phyloP scores from a whole-genome alignment of 2,329 filamentous ascomycete genomes.

The Fusarium sterilihyphosum region DNA sequence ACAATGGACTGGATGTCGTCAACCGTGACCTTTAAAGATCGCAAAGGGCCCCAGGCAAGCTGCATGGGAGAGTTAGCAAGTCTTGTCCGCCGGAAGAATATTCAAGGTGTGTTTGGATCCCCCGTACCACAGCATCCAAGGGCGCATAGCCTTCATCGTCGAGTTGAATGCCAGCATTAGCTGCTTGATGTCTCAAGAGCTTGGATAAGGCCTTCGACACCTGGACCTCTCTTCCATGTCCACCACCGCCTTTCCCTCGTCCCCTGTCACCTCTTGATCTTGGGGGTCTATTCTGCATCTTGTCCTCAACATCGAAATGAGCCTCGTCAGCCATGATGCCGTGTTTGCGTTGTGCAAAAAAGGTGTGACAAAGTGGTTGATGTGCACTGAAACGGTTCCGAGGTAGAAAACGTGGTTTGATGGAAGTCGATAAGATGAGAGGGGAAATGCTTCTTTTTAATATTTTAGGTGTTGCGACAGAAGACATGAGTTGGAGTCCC shows the following conservation, averaged over 20 bases:
- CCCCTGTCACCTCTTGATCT: constrained; percentile 36
- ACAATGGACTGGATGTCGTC: constrained; percentile 78
- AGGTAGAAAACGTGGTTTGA: not conserved
- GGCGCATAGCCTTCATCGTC: constrained; percentile 69
- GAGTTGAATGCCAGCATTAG: constrained; percentile 64
- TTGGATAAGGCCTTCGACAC: constrained; percentile 65
- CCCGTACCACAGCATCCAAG: constrained; percentile 63
- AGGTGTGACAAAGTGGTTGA: not conserved
- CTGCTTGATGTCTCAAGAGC: constrained; percentile 66
- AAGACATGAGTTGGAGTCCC: constrained; percentile 4
- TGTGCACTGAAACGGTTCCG: not conserved
- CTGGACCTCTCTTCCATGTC: constrained; percentile 55
- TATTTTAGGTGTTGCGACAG: not conserved
- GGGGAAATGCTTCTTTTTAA: not conserved
- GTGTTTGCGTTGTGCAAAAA: not conserved
- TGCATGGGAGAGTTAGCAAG: constrained; percentile 40
- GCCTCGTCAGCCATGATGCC: constrained; percentile 33
- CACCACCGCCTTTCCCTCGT: constrained; percentile 43
- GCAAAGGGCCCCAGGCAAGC: constrained; percentile 68
- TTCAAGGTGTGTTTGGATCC: not conserved
- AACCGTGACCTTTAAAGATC: constrained; percentile 77
- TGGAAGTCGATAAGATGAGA: not conserved
- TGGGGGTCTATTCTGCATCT: constrained; percentile 31
- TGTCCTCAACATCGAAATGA: constrained; percentile 40
- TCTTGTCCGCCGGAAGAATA: too few species aligned